Evolutionary conservation across 306 rosid genomes (phyloP).

Genomic region (Spatholobus suberectus): DNA sequence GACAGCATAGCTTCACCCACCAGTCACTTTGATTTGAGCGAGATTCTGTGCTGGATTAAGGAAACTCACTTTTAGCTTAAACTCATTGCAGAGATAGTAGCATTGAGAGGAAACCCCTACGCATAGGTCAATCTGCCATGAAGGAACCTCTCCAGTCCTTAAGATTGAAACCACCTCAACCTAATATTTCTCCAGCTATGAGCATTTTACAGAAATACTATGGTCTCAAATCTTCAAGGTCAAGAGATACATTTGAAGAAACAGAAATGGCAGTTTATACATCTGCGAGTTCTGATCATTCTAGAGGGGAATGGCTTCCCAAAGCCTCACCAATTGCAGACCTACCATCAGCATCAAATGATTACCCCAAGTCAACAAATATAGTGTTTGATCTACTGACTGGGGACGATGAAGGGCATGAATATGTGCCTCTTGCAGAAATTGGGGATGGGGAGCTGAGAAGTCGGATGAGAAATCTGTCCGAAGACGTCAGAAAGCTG

Average conservation of each 20-base stretch:
- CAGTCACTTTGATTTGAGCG: neutral
- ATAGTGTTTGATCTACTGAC: conserved; percentile 53
- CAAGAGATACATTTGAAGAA: conserved; percentile 45
- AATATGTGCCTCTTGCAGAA: conserved; percentile 46
- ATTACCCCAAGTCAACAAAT: conserved; percentile 50
- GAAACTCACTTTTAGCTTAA: conserved; percentile 33
- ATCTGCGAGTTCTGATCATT: conserved; percentile 52
- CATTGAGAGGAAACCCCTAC: conserved; percentile 40
- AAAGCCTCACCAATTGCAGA: conserved; percentile 53
- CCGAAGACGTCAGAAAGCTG: conserved; percentile 80
- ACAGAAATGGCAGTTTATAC: conserved; percentile 69
- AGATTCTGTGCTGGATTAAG: conserved; percentile 19
- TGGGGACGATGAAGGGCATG: conserved; percentile 49
- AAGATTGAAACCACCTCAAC: conserved; percentile 58
- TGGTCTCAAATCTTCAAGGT: conserved; percentile 56
- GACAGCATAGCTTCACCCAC: no score
- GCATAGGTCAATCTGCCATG: conserved; percentile 51
- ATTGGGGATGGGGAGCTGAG: conserved; percentile 60
- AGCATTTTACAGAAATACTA: conserved; percentile 71
- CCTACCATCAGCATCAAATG: conserved; percentile 40
- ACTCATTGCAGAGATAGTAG: conserved; percentile 54
- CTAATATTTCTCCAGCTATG: conserved; percentile 67
- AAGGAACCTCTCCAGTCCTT: conserved; percentile 54
- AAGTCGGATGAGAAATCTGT: conserved; percentile 77
- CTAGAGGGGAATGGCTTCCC: conserved; percentile 54